phyloP scores from a whole-genome alignment of 805 yeast species.

The Starmerella ratchasimensis region DNA sequence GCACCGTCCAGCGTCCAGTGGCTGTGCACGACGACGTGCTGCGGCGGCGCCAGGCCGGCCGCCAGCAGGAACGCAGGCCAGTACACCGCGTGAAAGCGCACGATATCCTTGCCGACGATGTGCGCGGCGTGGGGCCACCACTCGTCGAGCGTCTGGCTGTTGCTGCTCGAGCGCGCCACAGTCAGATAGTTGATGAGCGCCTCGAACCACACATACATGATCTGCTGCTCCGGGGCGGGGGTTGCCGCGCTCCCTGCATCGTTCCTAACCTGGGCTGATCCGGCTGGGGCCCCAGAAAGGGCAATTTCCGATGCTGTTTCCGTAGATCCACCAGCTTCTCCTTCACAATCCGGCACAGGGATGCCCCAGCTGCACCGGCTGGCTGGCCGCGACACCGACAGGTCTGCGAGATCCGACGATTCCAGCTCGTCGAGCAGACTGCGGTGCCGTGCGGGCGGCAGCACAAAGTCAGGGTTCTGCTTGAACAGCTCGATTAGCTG shows the following conservation, averaged over 20 bases:
- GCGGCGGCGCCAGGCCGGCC: conserved; percentile 57
- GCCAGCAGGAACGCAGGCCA: conserved; percentile 93
- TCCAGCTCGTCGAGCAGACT: conserved; percentile 46
- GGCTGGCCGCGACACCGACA: conserved; percentile 78
- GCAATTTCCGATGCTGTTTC: too few species aligned
- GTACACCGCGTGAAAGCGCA: conserved; percentile 74
- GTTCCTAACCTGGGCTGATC: too few species aligned
- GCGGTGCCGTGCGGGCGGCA: conserved; percentile 44
- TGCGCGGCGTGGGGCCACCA: conserved; percentile 59
- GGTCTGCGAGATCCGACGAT: conserved; percentile 38
- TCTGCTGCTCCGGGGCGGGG: conserved; percentile 50
- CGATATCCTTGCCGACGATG: conserved; percentile 82
- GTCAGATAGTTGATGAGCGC: conserved; percentile 80
- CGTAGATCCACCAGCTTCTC: too few species aligned
- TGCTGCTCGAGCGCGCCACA: conserved; percentile 13
- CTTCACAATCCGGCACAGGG: conserved; percentile 77
- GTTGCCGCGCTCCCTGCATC: too few species aligned
- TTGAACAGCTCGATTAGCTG: conserved; percentile 38
- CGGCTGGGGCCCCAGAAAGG: too few species aligned
- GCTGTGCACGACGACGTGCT: conserved; percentile 71
- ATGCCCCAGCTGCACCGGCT: conserved; percentile 80
- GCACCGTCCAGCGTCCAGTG: conserved; percentile 87
- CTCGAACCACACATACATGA: conserved; percentile 92
- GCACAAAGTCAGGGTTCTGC: conserved; percentile 43
- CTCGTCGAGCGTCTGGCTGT: conserved; percentile 11